Evolutionary conservation across 192 early-diverging fungal genomes (phyloP), one percentile per base, ranked within the genome.

Genomic region (Coemansia guatemalensis): DNA sequence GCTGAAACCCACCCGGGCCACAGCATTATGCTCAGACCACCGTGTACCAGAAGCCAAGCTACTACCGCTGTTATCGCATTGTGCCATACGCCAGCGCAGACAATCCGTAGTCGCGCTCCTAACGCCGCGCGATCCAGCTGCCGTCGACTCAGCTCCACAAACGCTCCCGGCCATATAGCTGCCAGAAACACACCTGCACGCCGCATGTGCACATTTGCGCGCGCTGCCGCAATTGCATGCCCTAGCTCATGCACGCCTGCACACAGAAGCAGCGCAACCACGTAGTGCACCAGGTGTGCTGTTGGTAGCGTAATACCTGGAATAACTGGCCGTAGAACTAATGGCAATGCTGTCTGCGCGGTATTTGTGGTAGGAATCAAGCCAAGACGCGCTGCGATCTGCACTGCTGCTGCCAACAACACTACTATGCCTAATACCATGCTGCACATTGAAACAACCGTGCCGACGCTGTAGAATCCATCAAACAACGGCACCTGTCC

Each of bases 1-100:
- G 39, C 59, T 4, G 60, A 22, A 9, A 23, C 24, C 69, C 70
- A 72, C 30, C 62, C 76, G 3, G 67, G 23, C 18, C 48, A 20
- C 21, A 73, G 58, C 9, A 58, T n/a, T 21, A 48, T 23, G 1
- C 68, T 17, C 11, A 79, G 52, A 0, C 60, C 54, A 20, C 76
- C 71, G 33, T 62, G 48, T 39, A 79, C 61, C 20, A 79, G 33
- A 21, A 64, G 59, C 67, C 67, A 79, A 20, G 53, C 60, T 4
- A 63, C 11, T 5, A 63, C 2, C 3, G 60, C 76, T 4, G 57
- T 57, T n/a, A 73, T 48, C 0, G 68, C 67, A 54, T 79, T 79
- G 59, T 79, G 76, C 76, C 76, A 79, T 20, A 79, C 71, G 11
- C 76, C 76, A 1, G 76, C 76, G 11, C 71, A 79, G 26, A 66